A percentile compares a stretch with the other conserved stretches of the same genome.
Evolutionary conservation across 768 basidiomycete species (phyloP).

Genomic region (Mycena amicta): DNA sequence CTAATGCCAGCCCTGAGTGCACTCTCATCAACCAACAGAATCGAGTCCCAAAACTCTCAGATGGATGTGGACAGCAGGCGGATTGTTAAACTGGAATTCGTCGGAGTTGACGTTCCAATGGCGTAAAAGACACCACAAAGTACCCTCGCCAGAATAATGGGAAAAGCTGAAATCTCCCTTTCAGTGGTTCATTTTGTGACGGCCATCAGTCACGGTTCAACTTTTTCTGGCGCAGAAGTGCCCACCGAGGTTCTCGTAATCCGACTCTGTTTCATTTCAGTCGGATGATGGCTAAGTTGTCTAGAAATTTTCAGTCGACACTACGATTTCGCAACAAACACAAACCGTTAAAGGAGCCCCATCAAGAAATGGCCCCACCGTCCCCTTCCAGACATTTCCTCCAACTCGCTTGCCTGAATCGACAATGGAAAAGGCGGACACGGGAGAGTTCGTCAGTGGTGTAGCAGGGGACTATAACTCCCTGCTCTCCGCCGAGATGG

Average conservation of each 20-base stretch:
- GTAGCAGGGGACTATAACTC: not conserved
- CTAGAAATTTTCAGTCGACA: too few relatives aligned
- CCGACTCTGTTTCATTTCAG: too few relatives aligned
- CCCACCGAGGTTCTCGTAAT: not conserved
- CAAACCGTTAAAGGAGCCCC: too few relatives aligned
- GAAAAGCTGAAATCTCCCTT: not conserved
- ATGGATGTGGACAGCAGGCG: conserved; percentile 44
- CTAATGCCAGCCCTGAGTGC: not conserved
- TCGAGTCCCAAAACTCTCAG: conserved; percentile 43
- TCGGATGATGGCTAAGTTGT: too few relatives aligned
- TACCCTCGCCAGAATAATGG: not conserved
- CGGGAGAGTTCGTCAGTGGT: not conserved
- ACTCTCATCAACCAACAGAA: conserved; percentile 27
- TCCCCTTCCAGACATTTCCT: too few relatives aligned
- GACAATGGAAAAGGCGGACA: too few relatives aligned
- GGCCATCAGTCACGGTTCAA: not conserved
- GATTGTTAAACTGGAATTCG: conserved; percentile 51
- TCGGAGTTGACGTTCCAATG: conserved; percentile 47
- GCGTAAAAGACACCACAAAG: not conserved
- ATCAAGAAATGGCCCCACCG: too few relatives aligned
- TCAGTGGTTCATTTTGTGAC: not conserved
- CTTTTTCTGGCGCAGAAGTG: not conserved
- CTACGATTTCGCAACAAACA: too few relatives aligned
- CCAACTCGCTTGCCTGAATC: too few relatives aligned
- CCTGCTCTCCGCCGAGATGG: not conserved